phyloP scores from a whole-genome alignment of 768 basidiomycete genomes.

The Nevesoporus exiguus region DNA sequence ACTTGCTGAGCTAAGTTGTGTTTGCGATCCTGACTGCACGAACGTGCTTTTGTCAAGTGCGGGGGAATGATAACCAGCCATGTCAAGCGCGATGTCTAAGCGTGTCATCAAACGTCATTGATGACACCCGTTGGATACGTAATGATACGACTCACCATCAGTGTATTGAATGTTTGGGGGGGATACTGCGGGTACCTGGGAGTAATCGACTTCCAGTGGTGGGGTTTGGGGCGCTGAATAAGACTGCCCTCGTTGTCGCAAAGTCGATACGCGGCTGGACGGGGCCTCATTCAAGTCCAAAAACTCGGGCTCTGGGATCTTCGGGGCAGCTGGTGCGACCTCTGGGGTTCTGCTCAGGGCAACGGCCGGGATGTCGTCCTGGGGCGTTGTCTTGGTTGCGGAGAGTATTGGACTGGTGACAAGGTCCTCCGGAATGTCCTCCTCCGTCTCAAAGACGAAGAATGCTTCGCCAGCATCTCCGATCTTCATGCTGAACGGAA shows the following conservation, averaged over 20 bases:
- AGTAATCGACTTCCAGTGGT: conserved; percentile 42
- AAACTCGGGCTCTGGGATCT: conserved; percentile 67
- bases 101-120: conserved; percentile 4
- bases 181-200: conserved; percentile 40
- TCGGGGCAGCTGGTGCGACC: conserved; percentile 5
- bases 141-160: conserved; percentile 39
- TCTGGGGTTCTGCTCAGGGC: conserved; percentile 17
- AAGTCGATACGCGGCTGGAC: conserved; percentile 12
- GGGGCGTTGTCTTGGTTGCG: conserved; percentile 41
- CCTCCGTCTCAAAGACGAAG: conserved; percentile 96
- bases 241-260: conserved; percentile 25
- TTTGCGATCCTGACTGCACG: conserved; percentile 7
- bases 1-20: conserved; percentile 6
- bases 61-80: conserved; percentile 69
- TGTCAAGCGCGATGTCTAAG: conserved; percentile 75
- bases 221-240: conserved; percentile 31
- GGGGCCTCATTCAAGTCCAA: conserved; percentile 69
- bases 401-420: conserved; percentile 89
- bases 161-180: conserved; percentile 62
- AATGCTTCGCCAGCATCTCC: conserved; percentile 99
- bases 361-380: conserved; percentile 30
- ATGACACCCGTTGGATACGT: not conserved
- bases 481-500: conserved; percentile 97
- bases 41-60: not conserved
- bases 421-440: conserved; percentile 88